phyloP scores from a whole-genome alignment of 805 yeast genomes.

The Kuraishia floccosa region DNA sequence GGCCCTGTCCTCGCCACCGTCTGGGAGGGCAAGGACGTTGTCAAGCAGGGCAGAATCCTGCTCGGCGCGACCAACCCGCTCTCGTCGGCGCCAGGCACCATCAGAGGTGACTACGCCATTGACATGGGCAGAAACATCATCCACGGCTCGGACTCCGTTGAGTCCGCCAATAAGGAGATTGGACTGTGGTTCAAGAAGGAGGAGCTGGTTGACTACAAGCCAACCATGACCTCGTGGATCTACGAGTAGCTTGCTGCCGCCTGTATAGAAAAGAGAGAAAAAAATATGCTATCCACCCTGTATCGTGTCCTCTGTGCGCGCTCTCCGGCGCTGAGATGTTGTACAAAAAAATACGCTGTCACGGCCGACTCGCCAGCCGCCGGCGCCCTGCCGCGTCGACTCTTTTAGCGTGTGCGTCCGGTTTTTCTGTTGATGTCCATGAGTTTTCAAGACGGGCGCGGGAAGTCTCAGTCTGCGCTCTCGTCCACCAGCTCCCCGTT shows the following conservation, averaged over 20 bases:
- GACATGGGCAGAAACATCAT: constrained; percentile 99
- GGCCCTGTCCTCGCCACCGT: constrained; percentile 99
- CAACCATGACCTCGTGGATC: constrained; percentile 78
- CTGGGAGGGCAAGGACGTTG: constrained; percentile 99
- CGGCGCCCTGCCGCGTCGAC: background rate
- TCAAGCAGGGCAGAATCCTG: constrained; percentile 95
- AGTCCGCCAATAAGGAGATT: constrained; percentile 93
- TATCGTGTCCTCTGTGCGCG: too few species aligned
- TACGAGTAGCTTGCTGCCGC: too few species aligned
- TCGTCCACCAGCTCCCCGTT: too few species aligned
- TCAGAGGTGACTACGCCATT: constrained; percentile 97
- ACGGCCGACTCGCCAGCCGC: too few species aligned
- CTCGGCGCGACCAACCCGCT: constrained; percentile 99
- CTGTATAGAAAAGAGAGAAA: too few species aligned
- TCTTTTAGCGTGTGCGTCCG: too few species aligned
- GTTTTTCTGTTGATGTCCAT: too few species aligned
- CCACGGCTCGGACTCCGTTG: constrained; percentile 99
- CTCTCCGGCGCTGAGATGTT: too few species aligned
- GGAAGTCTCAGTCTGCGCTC: too few species aligned
- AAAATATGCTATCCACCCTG: too few species aligned
- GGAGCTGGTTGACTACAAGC: constrained; percentile 88
- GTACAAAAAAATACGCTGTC: too few species aligned
- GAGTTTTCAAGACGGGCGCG: too few species aligned
- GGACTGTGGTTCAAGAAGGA: constrained; percentile 96
- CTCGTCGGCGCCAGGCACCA: constrained; percentile 97